phyloP scores from a whole-genome alignment of 331 rosid genomes.

The Telfairia occidentalis region DNA sequence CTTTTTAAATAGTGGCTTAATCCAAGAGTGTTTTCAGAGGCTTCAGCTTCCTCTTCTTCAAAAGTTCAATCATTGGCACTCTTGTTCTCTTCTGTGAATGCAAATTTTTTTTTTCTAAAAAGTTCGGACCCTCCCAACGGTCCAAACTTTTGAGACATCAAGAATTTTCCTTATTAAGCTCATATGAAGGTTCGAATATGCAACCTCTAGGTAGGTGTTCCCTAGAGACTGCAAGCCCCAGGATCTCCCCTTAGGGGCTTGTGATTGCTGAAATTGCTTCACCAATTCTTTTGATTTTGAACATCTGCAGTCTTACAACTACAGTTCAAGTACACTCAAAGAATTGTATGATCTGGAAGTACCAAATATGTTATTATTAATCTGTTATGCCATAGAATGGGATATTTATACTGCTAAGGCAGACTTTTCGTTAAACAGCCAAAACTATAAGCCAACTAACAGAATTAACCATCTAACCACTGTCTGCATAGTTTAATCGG shows the following conservation, averaged over 20 bases:
- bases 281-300: not conserved
- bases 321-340: not conserved
- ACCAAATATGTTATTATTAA: not conserved
- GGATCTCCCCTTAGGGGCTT: too few species aligned
- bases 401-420: not conserved
- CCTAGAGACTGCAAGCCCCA: too few species aligned
- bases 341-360: not conserved
- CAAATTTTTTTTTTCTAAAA: too few species aligned
- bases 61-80: not conserved
- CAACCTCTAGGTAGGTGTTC: too few species aligned
- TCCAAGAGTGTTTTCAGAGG: too few species aligned
- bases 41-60: not conserved
- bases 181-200: too few species aligned
- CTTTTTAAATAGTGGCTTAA: too few species aligned
- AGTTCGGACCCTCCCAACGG: too few species aligned
- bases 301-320: not conserved
- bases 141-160: too few species aligned
- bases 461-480: not conserved
- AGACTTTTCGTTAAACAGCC: not conserved
- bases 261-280: not conserved
- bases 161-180: too few species aligned
- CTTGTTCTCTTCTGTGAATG: not conserved
- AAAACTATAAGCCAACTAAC: not conserved
- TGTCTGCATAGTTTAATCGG: not conserved
- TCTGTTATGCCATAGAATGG: not conserved